Base-by-base conservation (phyloP, 129 eudicot genomes). In the Chrysanthemum makinoi region DNA sequence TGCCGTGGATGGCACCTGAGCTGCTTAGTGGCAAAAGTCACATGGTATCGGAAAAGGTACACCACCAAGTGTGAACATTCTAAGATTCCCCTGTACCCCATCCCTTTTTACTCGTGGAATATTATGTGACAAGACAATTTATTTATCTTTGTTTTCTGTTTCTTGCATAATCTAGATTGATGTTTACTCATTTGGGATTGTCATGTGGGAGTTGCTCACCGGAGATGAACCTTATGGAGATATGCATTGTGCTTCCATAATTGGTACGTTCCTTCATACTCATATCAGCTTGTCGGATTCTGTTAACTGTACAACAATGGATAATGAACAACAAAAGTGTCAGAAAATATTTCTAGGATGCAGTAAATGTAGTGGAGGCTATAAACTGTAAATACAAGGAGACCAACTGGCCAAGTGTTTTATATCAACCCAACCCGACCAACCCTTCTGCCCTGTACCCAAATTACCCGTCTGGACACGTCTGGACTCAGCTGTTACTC, bases 1-100 rank as follows among this genome's bases (percentile, higher is more conserved):
- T 94, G 68, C 98, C 98, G 2, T 94, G 98, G 98, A 94, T 94
- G 98, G 98, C 98, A 64, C 96, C 98, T 55, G 96, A 94, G 77
- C 87, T 94, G 47, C 90, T 94, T 71, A 94, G 95, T 77, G 98
- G 98, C 65, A 94, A 94, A 82, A 87, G 82, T 72, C 89, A 85
- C 83, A 93, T 89, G 98, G 98, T 94, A 17, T 77, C 98, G 16
- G 98, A 94, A 73, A 94, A 89, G 97, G 98, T 94, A 77, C 48
- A 51, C 0, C 15, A 9, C 50, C 16, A 47, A 30, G 16, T 11
- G 3, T 46, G n/a, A 61, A n/a, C 24, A 48, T 62, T 51, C 47
- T 44, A 20, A 30, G 19, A 69, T 54, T 13, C 52, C 15, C 18
- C 0, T 35, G 6, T 30, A 24, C 52, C 6, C 46, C 22, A 17